phyloP scores from a whole-genome alignment of 31 red algal species.

The Endocladia muricata region DNA sequence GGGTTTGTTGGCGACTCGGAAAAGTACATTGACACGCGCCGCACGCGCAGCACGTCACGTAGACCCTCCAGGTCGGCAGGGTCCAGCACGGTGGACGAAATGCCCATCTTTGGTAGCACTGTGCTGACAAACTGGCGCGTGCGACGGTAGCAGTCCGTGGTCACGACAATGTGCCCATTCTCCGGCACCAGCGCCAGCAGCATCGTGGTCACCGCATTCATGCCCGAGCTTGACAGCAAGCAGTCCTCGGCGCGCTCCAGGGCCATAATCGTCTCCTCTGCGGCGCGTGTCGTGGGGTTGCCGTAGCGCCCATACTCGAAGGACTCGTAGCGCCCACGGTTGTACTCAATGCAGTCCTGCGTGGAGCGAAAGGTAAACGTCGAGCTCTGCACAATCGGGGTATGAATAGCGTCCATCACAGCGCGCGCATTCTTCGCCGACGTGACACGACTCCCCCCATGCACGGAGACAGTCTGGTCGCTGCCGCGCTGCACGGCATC shows the following conservation, averaged over 20 bases:
- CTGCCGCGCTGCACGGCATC: too few relatives aligned
- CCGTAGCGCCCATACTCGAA: conserved; percentile 96
- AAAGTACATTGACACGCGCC: conserved; percentile 74
- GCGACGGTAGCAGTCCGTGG: conserved; percentile 94
- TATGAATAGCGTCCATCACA: conserved; percentile 80
- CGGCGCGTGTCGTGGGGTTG: conserved; percentile 91
- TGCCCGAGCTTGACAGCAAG: conserved; percentile 81
- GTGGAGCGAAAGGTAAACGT: conserved; percentile 95
- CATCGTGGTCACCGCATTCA: conserved; percentile 96
- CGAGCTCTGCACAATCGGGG: conserved; percentile 87
- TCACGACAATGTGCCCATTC: conserved; percentile 83
- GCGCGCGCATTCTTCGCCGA: conserved; percentile 74
- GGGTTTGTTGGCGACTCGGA: conserved; percentile 93
- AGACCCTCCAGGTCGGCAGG: conserved; percentile 67
- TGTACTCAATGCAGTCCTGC: conserved; percentile 91
- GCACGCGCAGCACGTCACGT: conserved; percentile 23
- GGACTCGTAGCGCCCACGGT: conserved; percentile 81
- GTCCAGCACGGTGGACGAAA: conserved; percentile 79
- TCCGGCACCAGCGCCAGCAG: conserved; percentile 80
- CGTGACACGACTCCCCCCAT: conserved; percentile 86
- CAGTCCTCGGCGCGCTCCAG: conserved; percentile 88
- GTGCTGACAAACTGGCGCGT: conserved; percentile 93
- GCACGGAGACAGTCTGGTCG: conserved; percentile 81
- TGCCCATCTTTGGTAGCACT: conserved; percentile 86
- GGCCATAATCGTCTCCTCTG: conserved; percentile 92